phyloP scores from a whole-genome alignment of 495 filamentous ascomycete species.

The Neurospora sublineolata region DNA sequence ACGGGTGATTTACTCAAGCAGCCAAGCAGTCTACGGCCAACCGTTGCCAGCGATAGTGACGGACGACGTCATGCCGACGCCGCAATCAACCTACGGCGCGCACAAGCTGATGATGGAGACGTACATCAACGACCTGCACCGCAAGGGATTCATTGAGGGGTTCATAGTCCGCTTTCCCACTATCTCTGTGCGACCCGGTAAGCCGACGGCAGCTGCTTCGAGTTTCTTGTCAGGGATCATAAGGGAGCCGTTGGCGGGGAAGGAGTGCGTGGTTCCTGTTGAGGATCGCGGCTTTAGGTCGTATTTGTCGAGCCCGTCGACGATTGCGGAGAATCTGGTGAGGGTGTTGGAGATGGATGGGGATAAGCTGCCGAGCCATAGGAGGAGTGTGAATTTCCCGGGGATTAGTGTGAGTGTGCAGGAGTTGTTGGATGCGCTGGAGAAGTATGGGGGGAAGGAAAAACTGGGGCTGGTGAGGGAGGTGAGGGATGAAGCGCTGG shows the following conservation, averaged over 20 bases:
- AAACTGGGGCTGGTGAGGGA: conserved; percentile 52
- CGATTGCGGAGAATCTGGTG: conserved; percentile 59
- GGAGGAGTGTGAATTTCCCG: conserved; percentile 59
- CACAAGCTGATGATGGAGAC: conserved; percentile 70
- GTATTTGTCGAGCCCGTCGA: conserved; percentile 59
- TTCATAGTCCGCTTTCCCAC: conserved; percentile 62
- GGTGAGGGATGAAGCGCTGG: conserved; percentile 50
- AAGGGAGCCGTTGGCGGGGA: conserved; percentile 41
- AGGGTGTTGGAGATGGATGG: conserved; percentile 46
- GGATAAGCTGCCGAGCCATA: conserved; percentile 42
- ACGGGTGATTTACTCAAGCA: conserved; percentile 45
- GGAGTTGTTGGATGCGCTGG: conserved; percentile 65
- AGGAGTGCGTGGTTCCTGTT: conserved; percentile 53
- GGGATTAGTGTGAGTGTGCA: conserved; percentile 60
- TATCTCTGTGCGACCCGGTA: conserved; percentile 61
- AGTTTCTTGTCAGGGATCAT: conserved; percentile 63
- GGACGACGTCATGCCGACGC: conserved; percentile 46
- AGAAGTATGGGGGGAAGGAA: conserved; percentile 58
- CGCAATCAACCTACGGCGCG: conserved; percentile 61
- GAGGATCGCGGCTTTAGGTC: conserved; percentile 45
- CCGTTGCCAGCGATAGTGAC: conserved; percentile 23
- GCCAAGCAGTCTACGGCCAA: conserved; percentile 31
- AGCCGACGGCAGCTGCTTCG: conserved; percentile 63
- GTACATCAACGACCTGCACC: conserved; percentile 64
- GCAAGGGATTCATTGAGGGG: conserved; percentile 57